These are phyloP conservation scores for Fusarium napiforme DNA, from an alignment of 2,329 filamentous ascomycete genomes.

Conservation along the genomic window DNA sequence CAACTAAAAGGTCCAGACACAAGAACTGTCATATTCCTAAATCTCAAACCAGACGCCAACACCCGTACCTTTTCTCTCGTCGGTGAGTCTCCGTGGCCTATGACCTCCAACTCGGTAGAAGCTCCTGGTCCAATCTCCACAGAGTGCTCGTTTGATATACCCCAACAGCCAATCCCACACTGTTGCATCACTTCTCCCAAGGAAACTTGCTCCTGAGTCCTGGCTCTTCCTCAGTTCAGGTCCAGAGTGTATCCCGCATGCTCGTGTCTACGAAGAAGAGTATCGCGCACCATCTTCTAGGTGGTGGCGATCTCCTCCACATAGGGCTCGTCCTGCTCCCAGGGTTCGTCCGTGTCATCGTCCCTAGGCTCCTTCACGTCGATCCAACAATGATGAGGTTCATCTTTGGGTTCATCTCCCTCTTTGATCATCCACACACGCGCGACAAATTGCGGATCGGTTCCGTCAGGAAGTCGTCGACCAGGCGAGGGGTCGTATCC, in stretches of 20 bases:
- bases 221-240: not conserved
- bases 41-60: no score
- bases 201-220: accelerated
- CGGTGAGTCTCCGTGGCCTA: accelerated
- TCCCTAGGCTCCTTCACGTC: not conserved
- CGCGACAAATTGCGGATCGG: not conserved
- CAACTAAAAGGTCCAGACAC: no score
- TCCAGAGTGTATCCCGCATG: not conserved
- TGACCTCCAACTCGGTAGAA: accelerated
- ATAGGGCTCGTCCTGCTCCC: not conserved
- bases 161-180: accelerated
- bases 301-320: not conserved
- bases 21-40: not conserved
- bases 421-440: not conserved
- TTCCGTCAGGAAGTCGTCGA: not conserved
- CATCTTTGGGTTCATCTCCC: not conserved
- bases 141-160: not conserved
- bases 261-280: not conserved
- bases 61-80: accelerated
- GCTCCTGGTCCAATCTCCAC: not conserved
- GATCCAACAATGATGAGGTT: not conserved
- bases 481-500: not conserved
- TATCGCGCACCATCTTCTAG: not conserved
- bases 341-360: not conserved
- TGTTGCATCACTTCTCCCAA: not conserved